Evolutionary conservation across 768 basidiomycete genomes (phyloP), one percentile per base, ranked within the genome.

Genomic region (Cystofilobasidium bisporidii): DNA sequence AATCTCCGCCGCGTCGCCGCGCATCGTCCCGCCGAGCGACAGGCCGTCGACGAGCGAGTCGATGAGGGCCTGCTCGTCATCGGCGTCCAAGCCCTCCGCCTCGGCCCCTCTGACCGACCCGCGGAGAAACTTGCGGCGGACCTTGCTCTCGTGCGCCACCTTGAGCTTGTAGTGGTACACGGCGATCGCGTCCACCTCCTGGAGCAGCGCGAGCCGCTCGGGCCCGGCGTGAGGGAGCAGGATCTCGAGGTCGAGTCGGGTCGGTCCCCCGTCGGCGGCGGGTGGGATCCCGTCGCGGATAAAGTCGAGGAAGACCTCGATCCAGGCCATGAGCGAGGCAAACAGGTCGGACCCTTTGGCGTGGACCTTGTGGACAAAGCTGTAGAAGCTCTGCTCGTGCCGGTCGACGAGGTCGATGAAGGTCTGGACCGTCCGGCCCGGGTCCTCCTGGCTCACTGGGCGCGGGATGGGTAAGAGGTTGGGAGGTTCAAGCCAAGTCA

Each of bases 321-420:
- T 87, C 96, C 96, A 99, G 45, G 81, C 83, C 91, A 97, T 97
- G 66, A 99, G 84, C 73, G 82, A 84, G 73, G 92, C 88, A 76
- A 99, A 99, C 17, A 99, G 82, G 26, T 86, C 87, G 74, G 92
- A 87, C 41, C 96, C 96, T 75, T 97, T 97, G 55, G 91, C 87
- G 74, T 99, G 96, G 1, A 99, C 96, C 72, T 94, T 96, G 83
- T 99, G 91, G 32, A 99, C 93, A 75, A 99, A 99, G 67, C 82
- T 81, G 80, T 99, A 99, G 80, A 98, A 98, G 0, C 91, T 79
- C 74, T 93, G 90, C 73, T 98, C 92, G 76, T 99, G 96, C 18
- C 96, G 84, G 73, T 88, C 84, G 38, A 99, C 87, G 28, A 99
- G 85, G 75, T 91, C 85, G 71, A 98, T 91, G 75, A 98, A 98